Evolutionary conservation across 2,329 filamentous ascomycete species (phyloP), one percentile per base, ranked within the genome.

Genomic region (Hymenoscyphus occultus): DNA sequence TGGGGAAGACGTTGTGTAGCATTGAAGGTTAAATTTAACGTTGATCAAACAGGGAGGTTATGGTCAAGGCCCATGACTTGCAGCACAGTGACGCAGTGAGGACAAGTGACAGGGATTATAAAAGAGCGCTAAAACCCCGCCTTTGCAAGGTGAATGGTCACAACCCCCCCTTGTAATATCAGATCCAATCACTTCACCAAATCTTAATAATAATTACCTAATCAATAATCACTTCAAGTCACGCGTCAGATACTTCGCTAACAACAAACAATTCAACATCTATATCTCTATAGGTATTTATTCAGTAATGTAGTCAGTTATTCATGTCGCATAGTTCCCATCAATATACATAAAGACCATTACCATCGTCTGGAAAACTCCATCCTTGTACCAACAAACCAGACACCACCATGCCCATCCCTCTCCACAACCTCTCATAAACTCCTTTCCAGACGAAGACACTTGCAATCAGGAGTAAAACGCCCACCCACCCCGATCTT

Each of bases 81-180:
- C 35, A 35, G 35, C 35, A 35, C 35, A 7, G 35, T 35, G 35
- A 35, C 35, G 45, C 45, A 51, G 45, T 51, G 45, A 51, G 6
- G 45, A 51, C n/a, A 51, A 19, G 10, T 19, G 31, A 61, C 64
- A 66, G 51, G 61, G 61, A 22, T 57, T 51, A 35, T 7, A 35
- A 40, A 56, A 28, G 2, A 12, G 54, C 61, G 62, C 61, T 64
- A 64, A 42, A 58, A 14, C 64, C 60, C 64, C 57, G 61, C 61
- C 39, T 45, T 60, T 35, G 10, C 39, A 60, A 48, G 45, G 45
- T 51, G 35, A 35, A 10, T 9, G 35, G 35, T 35, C 45, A 51
- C 45, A 51, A 51, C n/a, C 19, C 16, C n/a, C n/a, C 45, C 45
- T 16, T 19, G n/a, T 7, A 10, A 9, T 48, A 9, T 19, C 45